A percentile compares a stretch with the other conserved stretches of the same genome.
phyloP scores from a whole-genome alignment of 805 yeast genomes.

The Metschnikowia proteae region DNA sequence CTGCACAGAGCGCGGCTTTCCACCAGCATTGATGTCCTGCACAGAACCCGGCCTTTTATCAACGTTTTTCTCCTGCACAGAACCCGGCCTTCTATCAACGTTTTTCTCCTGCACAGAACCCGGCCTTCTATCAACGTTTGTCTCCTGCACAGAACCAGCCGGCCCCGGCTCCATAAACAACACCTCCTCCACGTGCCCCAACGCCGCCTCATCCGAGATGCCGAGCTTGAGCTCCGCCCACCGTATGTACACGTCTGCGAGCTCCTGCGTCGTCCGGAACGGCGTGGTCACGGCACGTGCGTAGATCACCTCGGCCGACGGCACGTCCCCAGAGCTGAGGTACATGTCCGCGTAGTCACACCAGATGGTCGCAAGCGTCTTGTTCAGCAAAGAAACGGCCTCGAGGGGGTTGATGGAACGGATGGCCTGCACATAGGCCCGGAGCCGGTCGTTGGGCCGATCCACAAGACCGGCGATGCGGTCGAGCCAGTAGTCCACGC shows the following conservation, averaged over 20 bases:
- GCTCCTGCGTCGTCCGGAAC: slow-evolving; percentile 55
- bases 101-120: no score
- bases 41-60: no score
- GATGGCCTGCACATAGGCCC: slow-evolving; percentile 63
- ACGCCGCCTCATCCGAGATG: slow-evolving; percentile 40
- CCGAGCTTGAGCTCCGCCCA: slow-evolving; percentile 71
- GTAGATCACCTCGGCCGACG: slow-evolving; percentile 58
- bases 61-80: no score
- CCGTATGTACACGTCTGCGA: slow-evolving; percentile 63
- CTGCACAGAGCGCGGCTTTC: no score
- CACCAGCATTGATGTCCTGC: no score
- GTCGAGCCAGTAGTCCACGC: slow-evolving; percentile 65
- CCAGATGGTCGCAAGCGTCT: slow-evolving; percentile 63
- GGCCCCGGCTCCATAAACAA: slow-evolving; percentile 15
- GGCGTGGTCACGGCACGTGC: slow-evolving; percentile 70
- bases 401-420: slow-evolving; percentile 59
- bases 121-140: no score
- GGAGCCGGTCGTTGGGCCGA: slow-evolving; percentile 33
- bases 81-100: no score
- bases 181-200: slow-evolving; percentile 32
- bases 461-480: slow-evolving; percentile 45
- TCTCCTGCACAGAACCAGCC: neutral
- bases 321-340: slow-evolving; percentile 49
- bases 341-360: slow-evolving; percentile 62
- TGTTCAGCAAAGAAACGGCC: slow-evolving; percentile 16